phyloP scores from a whole-genome alignment of 2,329 filamentous ascomycete species.

The Colletotrichum higginsianum region DNA sequence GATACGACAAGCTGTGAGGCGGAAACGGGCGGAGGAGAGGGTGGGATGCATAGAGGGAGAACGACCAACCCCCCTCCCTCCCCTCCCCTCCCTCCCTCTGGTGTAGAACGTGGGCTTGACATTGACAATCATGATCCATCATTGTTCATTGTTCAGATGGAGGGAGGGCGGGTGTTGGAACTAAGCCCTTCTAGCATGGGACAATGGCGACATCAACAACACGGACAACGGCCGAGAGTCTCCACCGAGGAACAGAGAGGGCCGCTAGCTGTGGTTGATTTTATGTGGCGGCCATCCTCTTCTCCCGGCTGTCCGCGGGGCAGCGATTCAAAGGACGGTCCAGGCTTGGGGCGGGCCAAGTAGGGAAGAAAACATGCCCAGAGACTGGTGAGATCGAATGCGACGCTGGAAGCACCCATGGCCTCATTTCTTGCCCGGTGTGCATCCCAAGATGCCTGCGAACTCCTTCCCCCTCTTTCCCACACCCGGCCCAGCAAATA shows the following conservation, averaged over 20 bases:
- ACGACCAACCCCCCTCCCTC: too few relatives aligned
- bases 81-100: too few relatives aligned
- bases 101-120: too few relatives aligned
- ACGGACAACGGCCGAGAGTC: too few relatives aligned
- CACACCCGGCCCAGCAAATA: not conserved
- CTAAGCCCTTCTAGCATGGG: too few relatives aligned
- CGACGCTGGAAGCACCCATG: constrained; percentile 25
- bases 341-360: not conserved
- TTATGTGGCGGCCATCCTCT: not conserved
- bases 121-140: too few relatives aligned
- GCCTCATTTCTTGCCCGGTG: constrained; percentile 3
- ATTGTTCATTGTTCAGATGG: too few relatives aligned
- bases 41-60: too few relatives aligned
- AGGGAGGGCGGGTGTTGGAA: too few relatives aligned
- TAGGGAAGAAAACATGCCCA: not conserved
- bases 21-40: too few relatives aligned
- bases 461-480: not conserved
- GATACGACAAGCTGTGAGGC: not conserved
- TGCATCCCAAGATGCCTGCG: constrained; percentile 12
- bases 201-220: too few relatives aligned
- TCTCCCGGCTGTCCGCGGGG: not conserved
- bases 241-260: not conserved
- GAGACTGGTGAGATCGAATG: not conserved
- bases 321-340: not conserved
- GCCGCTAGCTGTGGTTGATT: too few relatives aligned